Percentiles rank a stretch among this genome's conserved stretches.
These are phyloP conservation scores for Epichloe coenophiala DNA, from an alignment of 2,329 filamentous ascomycete species.

Conservation along the genomic window DNA sequence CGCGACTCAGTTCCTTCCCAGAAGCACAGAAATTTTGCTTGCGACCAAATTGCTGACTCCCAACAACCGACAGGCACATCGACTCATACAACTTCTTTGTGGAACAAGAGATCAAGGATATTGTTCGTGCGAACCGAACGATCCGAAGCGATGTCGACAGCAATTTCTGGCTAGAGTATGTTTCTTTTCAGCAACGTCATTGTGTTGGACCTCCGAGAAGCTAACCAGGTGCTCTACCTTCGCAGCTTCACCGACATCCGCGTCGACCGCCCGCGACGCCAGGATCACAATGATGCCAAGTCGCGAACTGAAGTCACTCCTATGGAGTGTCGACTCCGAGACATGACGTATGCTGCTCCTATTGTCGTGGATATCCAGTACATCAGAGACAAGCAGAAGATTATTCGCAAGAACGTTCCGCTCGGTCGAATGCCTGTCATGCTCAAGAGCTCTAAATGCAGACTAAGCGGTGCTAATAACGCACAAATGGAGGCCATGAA, in stretches of 20 bases:
- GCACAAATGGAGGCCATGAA: slow-evolving; percentile 83
- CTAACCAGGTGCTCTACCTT: slow-evolving; percentile 7
- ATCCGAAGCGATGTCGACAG: slow-evolving; percentile 88
- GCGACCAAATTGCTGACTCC: slow-evolving; percentile 4
- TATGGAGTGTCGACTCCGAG: slow-evolving; percentile 89
- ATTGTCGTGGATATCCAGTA: slow-evolving; percentile 90
- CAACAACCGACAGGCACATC: slow-evolving; percentile 46
- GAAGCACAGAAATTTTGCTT: not conserved
- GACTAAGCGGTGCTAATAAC: slow-evolving; percentile 71
- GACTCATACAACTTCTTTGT: slow-evolving; percentile 99
- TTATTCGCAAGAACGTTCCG: slow-evolving; percentile 61
- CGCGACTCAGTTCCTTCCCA: not conserved
- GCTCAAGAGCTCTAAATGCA: slow-evolving; percentile 90
- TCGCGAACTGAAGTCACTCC: slow-evolving; percentile 69
- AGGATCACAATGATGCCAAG: slow-evolving; percentile 59
- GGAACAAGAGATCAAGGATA: slow-evolving; percentile 92
- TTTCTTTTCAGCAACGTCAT: slow-evolving; percentile 9
- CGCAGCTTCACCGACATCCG: slow-evolving; percentile 69
- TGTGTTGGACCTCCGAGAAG: not conserved
- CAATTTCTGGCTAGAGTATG: slow-evolving; percentile 72
- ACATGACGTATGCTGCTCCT: slow-evolving; percentile 95
- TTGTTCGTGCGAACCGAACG: slow-evolving; percentile 78
- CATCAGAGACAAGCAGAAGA: slow-evolving; percentile 62
- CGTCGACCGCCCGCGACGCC: slow-evolving; percentile 66
- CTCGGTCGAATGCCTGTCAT: slow-evolving; percentile 93